These are phyloP conservation scores for Penicillium paradoxum DNA, from an alignment of 495 filamentous ascomycete species.

Conservation along the genomic window DNA sequence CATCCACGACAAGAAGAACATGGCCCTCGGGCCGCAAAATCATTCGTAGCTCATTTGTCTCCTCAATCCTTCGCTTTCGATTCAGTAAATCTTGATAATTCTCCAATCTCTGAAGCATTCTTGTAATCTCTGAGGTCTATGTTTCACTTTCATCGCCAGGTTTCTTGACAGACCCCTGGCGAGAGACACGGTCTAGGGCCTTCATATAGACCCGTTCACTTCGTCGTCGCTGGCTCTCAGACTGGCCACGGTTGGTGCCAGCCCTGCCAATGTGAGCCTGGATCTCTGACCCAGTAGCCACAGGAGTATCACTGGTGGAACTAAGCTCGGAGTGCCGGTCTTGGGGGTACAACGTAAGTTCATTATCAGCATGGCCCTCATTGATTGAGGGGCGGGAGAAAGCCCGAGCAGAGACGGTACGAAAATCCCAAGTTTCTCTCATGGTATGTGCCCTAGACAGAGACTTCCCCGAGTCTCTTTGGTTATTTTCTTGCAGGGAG, in stretches of 20 bases:
- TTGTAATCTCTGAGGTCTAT: too few species aligned
- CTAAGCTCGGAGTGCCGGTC: background rate
- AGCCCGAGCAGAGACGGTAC: background rate
- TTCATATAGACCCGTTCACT: conserved; percentile 1
- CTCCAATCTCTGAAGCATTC: too few species aligned
- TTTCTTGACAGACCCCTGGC: conserved; percentile 9
- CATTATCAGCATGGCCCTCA: too few species aligned
- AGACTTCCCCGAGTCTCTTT: background rate
- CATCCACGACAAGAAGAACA: too few species aligned
- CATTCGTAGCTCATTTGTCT: too few species aligned
- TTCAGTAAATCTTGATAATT: too few species aligned
- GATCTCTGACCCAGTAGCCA: background rate
- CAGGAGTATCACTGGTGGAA: background rate
- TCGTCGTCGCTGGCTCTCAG: conserved; percentile 10
- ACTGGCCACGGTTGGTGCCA: conserved; percentile 8
- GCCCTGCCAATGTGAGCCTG: conserved; percentile 3
- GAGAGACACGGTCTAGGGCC: background rate
- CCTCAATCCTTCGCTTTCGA: too few species aligned
- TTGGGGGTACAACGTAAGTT: too few species aligned
- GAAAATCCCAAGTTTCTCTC: background rate
- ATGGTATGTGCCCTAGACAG: background rate
- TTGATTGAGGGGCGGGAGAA: background rate
- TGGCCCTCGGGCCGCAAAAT: too few species aligned
- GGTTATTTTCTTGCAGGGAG: background rate
- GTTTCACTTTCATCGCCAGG: background rate